A percentile compares a stretch with the other conserved stretches of the same genome.
These are phyloP conservation scores for Centaurea solstitialis DNA, from an alignment of 129 eudicot species.

Conservation along the genomic window DNA sequence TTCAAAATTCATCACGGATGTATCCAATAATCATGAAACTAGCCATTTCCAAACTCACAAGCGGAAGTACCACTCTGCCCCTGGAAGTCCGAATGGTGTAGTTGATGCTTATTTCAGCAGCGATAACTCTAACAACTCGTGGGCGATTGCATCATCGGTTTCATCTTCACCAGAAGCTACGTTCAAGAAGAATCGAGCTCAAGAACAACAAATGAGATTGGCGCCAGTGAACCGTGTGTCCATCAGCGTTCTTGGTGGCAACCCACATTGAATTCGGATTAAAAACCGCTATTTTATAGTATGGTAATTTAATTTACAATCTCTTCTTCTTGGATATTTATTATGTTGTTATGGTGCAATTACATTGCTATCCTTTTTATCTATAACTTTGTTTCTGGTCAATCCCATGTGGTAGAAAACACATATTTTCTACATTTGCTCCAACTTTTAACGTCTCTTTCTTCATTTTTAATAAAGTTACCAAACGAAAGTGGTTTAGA, in stretches of 20 bases:
- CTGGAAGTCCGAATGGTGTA: conserved; percentile 76
- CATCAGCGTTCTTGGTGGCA: conserved; percentile 41
- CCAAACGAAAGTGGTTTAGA: too few species aligned
- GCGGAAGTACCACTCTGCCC: conserved; percentile 47
- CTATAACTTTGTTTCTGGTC: conserved; percentile 45
- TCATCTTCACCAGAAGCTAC: conserved; percentile 66
- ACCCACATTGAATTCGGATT: conserved; percentile 39
- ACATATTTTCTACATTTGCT: conserved; percentile 31
- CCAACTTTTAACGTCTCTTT: conserved; percentile 36
- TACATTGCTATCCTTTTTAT: conserved; percentile 38
- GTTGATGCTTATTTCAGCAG: conserved; percentile 67
- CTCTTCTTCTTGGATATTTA: conserved; percentile 30
- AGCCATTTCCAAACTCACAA: conserved; percentile 42
- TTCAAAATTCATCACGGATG: conserved; percentile 52
- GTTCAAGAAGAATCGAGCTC: conserved; percentile 70
- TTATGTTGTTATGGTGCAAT: conserved; percentile 34
- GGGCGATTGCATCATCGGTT: conserved; percentile 55
- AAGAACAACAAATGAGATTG: conserved; percentile 75
- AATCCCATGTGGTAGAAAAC: conserved; percentile 55
- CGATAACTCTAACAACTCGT: conserved; percentile 69
- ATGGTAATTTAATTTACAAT: conserved; percentile 44
- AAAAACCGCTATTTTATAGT: conserved; percentile 30
- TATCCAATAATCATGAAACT: conserved; percentile 28
- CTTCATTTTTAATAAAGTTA: too few species aligned
- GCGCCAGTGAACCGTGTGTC: conserved; percentile 54